Evolutionary conservation across 352 stramenopile genomes (phyloP).

Genomic region (Lagenidium giganteum): DNA sequence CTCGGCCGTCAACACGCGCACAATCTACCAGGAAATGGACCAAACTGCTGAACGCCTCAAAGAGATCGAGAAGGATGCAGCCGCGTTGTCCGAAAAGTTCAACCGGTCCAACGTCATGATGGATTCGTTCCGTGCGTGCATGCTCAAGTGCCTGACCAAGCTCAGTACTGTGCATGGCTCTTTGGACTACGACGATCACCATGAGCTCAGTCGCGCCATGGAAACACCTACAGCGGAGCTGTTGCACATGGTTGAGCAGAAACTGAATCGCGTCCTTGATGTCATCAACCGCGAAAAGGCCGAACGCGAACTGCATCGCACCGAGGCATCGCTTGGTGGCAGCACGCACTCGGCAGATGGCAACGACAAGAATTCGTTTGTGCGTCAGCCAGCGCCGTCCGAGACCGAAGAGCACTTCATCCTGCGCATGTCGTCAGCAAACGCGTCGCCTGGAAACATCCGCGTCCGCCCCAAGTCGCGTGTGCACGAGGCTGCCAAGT

Average conservation of each 20-base stretch:
- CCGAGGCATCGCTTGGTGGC: conserved; percentile 34
- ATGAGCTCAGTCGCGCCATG: conserved; percentile 45
- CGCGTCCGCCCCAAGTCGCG: conserved; percentile 53
- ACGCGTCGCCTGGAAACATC: conserved; percentile 50
- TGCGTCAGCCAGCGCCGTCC: conserved; percentile 35
- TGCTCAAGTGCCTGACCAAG: conserved; percentile 63
- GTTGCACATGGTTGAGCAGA: conserved; percentile 64
- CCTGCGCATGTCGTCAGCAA: conserved; percentile 52
- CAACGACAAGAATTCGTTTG: conserved; percentile 18
- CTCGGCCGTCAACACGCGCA: conserved; percentile 73
- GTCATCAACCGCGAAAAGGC: conserved; percentile 69
- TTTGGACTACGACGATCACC: conserved; percentile 51
- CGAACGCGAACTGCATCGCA: conserved; percentile 59
- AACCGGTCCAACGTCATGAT: conserved; percentile 62
- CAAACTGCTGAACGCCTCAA: conserved; percentile 77
- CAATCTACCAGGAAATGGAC: conserved; percentile 84
- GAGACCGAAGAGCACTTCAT: conserved; percentile 73
- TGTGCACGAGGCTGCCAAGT: conserved; percentile 18
- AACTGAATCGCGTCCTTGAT: conserved; percentile 60
- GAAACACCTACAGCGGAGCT: conserved; percentile 52
- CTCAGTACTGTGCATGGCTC: conserved; percentile 53
- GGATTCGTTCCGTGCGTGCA: conserved; percentile 61
- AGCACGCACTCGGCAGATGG: no score
- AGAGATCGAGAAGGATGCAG: conserved; percentile 71
- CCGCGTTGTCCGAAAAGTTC: conserved; percentile 43